Evolutionary conservation across 2,329 filamentous ascomycete genomes (phyloP).

Genomic region (Nigrospora sphaerica): DNA sequence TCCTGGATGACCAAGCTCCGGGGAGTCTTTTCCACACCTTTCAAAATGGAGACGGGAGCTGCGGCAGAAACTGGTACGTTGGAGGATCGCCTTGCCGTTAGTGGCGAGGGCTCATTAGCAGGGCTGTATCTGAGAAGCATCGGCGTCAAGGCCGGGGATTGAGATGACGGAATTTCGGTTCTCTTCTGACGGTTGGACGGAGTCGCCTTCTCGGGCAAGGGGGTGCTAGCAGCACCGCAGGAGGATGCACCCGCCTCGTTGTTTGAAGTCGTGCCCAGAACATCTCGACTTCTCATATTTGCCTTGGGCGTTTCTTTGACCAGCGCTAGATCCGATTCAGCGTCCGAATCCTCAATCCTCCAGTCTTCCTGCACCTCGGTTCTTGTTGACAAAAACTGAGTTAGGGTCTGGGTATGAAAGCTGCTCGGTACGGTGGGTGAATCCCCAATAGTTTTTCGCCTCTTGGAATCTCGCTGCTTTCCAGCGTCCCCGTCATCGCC

Average conservation of each 20-base stretch:
- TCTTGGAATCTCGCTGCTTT: conserved; percentile 14
- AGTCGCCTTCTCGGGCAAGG: conserved; percentile 13
- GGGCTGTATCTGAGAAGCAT: conserved; percentile 15
- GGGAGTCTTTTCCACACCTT: conserved; percentile 13
- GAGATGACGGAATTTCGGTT: conserved; percentile 19
- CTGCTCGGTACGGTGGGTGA: conserved; percentile 15
- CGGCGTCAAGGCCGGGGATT: conserved; percentile 16
- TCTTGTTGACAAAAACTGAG: conserved; percentile 14
- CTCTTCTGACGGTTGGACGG: conserved; percentile 14
- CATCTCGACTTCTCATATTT: background rate
- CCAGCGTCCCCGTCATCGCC: conserved; percentile 15
- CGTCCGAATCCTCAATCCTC: conserved; percentile 18
- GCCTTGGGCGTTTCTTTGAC: conserved; percentile 19
- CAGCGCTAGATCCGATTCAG: conserved; percentile 13
- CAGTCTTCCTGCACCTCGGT: conserved; percentile 10
- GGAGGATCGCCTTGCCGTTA: conserved; percentile 14
- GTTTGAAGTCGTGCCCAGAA: background rate
- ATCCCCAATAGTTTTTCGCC: conserved; percentile 23
- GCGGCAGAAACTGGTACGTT: conserved; percentile 4
- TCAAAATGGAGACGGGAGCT: conserved; percentile 11
- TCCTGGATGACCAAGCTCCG: conserved; percentile 17
- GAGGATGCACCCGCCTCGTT: background rate
- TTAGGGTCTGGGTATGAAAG: conserved; percentile 24
- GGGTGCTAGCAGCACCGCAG: background rate
- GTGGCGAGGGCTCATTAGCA: conserved; percentile 14